phyloP scores from a whole-genome alignment of 2,329 filamentous ascomycete genomes.

The Alternaria consortialis region DNA sequence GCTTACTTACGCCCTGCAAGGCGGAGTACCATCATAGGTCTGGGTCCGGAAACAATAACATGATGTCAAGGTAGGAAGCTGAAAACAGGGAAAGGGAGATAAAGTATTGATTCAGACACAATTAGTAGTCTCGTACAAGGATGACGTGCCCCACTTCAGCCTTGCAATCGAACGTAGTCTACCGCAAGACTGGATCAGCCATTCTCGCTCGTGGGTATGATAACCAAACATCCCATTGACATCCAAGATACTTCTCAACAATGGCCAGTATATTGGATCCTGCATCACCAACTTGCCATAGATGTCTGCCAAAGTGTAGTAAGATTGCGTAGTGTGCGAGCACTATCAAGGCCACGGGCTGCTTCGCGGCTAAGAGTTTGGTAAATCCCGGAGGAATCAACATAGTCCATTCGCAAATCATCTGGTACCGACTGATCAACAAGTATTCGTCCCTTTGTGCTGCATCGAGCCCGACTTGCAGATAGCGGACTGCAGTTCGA shows the following conservation, averaged over 20 bases:
- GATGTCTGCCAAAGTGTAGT: constrained; percentile 48
- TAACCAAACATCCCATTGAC: constrained; percentile 18
- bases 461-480: constrained; percentile 37
- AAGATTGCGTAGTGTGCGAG: constrained; percentile 62
- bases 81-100: neutral
- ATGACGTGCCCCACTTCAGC: neutral
- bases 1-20: neutral
- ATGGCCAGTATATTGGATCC: constrained; percentile 39
- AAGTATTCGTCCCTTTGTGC: constrained; percentile 6
- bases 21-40: neutral
- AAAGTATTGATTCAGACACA: neutral
- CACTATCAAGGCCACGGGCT: constrained; percentile 58
- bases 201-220: constrained; percentile 7
- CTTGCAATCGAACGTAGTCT: neutral
- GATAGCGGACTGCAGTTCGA: constrained; percentile 31
- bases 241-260: constrained; percentile 62
- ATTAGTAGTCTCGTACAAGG: neutral
- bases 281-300: constrained; percentile 34
- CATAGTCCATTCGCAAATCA: constrained; percentile 51
- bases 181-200: neutral
- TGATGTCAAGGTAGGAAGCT: neutral
- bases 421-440: constrained; percentile 21
- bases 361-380: constrained; percentile 45
- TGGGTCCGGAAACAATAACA: neutral
- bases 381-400: constrained; percentile 50